These are phyloP conservation scores for Vicia faba DNA, from an alignment of 306 rosid genomes.

Conservation along the genomic window DNA sequence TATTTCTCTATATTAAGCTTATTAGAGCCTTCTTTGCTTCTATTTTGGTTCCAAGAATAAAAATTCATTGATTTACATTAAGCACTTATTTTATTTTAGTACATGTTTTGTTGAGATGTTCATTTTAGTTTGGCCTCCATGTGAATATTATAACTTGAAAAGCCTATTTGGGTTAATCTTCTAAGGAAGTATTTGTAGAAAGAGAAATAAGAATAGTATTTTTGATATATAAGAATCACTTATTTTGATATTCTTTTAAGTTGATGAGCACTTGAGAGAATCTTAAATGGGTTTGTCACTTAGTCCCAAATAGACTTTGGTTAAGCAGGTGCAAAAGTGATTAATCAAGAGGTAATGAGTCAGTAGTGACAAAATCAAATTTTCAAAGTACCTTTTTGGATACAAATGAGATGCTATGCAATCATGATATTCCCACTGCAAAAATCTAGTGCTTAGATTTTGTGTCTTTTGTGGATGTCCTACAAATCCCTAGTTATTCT, in stretches of 20 bases:
- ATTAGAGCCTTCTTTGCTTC: conserved; percentile 28
- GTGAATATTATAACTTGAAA: conserved; percentile 14
- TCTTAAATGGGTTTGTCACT: conserved; percentile 30
- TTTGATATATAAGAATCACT: neutral
- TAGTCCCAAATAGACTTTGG: conserved; percentile 10
- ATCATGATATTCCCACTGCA: conserved; percentile 33
- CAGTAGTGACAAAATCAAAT: conserved; percentile 4
- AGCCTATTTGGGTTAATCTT: conserved; percentile 9
- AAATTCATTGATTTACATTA: conserved; percentile 41
- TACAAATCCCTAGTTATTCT: conserved; percentile 8
- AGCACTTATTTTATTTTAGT: conserved; percentile 14
- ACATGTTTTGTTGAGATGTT: conserved; percentile 4
- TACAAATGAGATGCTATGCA: conserved; percentile 15
- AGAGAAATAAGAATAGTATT: neutral
- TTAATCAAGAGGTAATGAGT: conserved; percentile 21
- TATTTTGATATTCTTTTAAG: neutral
- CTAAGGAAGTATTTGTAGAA: conserved; percentile 9
- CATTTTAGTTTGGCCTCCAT: neutral
- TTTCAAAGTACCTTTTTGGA: conserved; percentile 20
- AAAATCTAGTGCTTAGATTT: conserved; percentile 40
- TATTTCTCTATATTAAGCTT: conserved; percentile 1
- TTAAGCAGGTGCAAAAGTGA: conserved; percentile 7
- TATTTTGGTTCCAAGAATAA: conserved; percentile 28
- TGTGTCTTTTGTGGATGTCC: conserved; percentile 29
- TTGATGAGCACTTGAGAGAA: neutral